phyloP scores from a whole-genome alignment of 805 yeast species.

The Yarrowia sp. region DNA sequence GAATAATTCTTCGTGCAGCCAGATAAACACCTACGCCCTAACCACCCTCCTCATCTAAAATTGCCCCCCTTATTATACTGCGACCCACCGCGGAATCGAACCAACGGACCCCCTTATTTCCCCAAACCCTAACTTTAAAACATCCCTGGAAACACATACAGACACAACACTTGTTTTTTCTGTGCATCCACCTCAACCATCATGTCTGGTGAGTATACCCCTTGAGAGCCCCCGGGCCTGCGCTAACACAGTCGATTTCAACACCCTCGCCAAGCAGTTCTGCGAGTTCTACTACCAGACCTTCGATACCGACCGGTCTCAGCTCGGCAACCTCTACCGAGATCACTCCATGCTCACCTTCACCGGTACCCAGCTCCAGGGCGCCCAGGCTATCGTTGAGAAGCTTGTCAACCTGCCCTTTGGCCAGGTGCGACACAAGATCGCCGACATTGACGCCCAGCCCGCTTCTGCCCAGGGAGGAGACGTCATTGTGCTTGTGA shows the following conservation, averaged over 20 bases:
- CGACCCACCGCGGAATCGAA: constrained; percentile 2
- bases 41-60: no score
- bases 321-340: constrained; percentile 92
- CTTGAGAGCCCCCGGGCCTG: neutral
- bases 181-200: neutral
- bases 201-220: constrained; percentile 29
- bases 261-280: constrained; percentile 66
- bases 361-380: constrained; percentile 93
- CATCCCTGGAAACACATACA: neutral
- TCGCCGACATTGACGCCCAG: constrained; percentile 96
- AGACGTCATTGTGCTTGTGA: constrained; percentile 95
- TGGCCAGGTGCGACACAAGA: constrained; percentile 90
- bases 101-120: neutral
- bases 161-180: constrained; percentile 26
- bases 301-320: constrained; percentile 90
- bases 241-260: constrained; percentile 44
- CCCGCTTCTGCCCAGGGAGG: constrained; percentile 89
- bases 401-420: constrained; percentile 88
- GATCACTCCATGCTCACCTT: constrained; percentile 97
- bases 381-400: constrained; percentile 91
- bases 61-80: no score
- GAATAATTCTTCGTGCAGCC: no score
- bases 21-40: no score
- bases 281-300: constrained; percentile 94
- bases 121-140: constrained; percentile 17